Conservation (phyloP, 164 flowering plant species). For the Santalum album region DNA sequence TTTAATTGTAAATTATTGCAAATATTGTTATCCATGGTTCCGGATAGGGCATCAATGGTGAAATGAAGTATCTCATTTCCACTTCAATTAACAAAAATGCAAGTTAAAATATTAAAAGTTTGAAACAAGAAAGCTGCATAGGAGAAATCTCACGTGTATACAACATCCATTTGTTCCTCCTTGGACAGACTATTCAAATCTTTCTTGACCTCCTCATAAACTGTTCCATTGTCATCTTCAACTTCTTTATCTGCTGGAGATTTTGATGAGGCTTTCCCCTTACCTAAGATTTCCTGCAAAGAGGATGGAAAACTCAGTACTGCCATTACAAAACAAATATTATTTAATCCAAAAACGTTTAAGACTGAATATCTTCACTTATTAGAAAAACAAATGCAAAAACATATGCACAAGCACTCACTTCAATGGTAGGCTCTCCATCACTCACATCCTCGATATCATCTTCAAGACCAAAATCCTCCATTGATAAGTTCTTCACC, state of each 20-base stretch:
- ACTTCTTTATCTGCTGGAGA: constrained; percentile 20
- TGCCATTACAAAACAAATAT: background rate
- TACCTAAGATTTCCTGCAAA: constrained; percentile 41
- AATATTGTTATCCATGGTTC: no score
- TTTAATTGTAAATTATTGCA: no score
- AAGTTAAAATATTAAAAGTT: no score
- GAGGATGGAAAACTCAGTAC: background rate
- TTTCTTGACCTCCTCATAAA: constrained; percentile 52
- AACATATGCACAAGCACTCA: constrained; percentile 10
- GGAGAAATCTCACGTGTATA: constrained; percentile 38
- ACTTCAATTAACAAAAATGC: no score
- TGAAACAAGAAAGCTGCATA: background rate
- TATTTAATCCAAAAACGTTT: background rate
- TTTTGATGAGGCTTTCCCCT: constrained; percentile 26
- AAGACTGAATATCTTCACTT: no score
- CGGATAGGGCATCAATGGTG: no score
- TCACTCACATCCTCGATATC: constrained; percentile 41
- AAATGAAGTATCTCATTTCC: no score
- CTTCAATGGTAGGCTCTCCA: constrained; percentile 54
- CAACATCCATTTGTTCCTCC: constrained; percentile 86
- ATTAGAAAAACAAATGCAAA: background rate
- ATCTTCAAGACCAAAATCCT: constrained; percentile 68
- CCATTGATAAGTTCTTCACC: constrained; percentile 36
- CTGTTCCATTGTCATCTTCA: constrained; percentile 26
- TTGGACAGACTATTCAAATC: constrained; percentile 59